phyloP scores from a whole-genome alignment of 371 early-diverging fungal genomes.

The Blakeslea trispora region DNA sequence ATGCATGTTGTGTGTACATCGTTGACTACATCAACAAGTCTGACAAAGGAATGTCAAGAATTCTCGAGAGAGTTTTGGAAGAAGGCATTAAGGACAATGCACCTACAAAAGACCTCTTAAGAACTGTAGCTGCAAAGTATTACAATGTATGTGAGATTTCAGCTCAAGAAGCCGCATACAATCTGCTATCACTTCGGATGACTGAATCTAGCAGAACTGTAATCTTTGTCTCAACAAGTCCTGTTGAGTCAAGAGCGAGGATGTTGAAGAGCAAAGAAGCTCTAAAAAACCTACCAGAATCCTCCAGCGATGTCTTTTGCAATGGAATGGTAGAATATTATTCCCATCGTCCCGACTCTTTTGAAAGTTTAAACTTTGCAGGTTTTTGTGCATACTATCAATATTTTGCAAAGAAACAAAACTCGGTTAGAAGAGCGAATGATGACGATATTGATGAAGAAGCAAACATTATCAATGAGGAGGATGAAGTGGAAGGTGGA shows the following conservation, averaged over 20 bases:
- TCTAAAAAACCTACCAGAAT: background rate
- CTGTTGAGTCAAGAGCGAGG: background rate
- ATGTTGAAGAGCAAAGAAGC: background rate
- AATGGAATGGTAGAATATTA: slow-evolving; percentile 2
- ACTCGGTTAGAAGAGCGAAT: background rate
- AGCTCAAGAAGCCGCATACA: slow-evolving; percentile 1
- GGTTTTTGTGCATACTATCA: background rate
- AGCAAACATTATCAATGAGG: background rate
- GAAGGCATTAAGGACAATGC: background rate
- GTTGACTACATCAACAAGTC: slow-evolving; percentile 1
- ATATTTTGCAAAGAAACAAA: background rate
- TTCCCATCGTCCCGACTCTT: background rate
- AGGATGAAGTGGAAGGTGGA: no score
- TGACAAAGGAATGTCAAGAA: background rate
- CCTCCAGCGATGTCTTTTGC: background rate
- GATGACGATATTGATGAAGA: background rate
- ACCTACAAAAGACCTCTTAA: background rate
- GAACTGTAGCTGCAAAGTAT: background rate
- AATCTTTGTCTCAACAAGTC: background rate
- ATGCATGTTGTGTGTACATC: slow-evolving; percentile 5
- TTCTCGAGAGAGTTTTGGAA: background rate
- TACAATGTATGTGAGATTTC: background rate
- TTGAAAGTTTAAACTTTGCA: background rate
- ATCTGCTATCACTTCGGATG: background rate
- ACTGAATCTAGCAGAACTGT: background rate